Conservation (phyloP, 495 filamentous ascomycete genomes). For the Terfezia boudieri region DNA sequence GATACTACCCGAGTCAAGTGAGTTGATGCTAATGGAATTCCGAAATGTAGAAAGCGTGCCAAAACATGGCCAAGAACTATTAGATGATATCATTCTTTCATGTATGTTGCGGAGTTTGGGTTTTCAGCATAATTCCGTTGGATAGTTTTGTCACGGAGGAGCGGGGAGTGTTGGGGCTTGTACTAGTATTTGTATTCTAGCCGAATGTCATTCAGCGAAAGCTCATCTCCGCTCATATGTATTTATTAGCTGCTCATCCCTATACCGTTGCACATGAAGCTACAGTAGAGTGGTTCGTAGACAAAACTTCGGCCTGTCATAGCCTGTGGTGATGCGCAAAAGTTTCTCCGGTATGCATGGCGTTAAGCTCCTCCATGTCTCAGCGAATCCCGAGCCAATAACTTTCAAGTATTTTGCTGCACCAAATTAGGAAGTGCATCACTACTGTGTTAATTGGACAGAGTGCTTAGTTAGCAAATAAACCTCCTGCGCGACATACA, state of each 20-base stretch:
- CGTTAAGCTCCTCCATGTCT: too few species aligned
- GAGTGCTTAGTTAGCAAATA: too few species aligned
- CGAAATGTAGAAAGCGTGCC: conserved; percentile 57
- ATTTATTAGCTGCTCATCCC: not conserved
- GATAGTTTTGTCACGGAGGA: too few species aligned
- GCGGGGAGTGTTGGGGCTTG: not conserved
- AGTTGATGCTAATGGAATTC: not conserved
- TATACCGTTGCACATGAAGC: not conserved
- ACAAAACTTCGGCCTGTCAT: too few species aligned
- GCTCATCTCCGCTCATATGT: not conserved
- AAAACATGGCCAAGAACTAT: conserved; percentile 69
- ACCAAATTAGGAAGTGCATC: too few species aligned
- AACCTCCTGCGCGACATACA: too few species aligned
- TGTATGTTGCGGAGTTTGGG: not conserved
- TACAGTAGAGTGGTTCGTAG: too few species aligned
- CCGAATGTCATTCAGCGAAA: not conserved
- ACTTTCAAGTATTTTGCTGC: too few species aligned
- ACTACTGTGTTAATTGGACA: too few species aligned
- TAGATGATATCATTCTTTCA: conserved; percentile 22
- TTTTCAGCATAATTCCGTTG: not conserved
- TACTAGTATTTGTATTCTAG: not conserved
- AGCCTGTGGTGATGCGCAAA: too few species aligned
- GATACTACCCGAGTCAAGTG: not conserved
- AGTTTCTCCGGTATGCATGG: too few species aligned
- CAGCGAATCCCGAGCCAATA: too few species aligned